Evolutionary conservation across 1,284 basidiomycete species (phyloP), one percentile per base, ranked within the genome.

Genomic region (Cutaneotrichosporon sp.): DNA sequence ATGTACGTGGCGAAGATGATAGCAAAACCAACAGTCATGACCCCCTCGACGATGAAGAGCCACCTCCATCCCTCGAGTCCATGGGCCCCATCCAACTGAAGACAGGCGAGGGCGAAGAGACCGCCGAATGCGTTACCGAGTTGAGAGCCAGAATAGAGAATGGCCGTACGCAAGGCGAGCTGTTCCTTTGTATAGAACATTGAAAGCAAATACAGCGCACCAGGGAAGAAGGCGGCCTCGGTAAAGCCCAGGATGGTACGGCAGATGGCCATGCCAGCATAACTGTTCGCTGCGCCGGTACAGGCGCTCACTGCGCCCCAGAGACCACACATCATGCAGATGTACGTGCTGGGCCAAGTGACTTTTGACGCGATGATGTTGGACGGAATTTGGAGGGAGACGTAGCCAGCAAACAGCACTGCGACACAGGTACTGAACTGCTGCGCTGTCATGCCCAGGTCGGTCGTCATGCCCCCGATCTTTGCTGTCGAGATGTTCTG

Each of bases 61-160:
- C 70, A 74, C 52, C 70, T 64, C 77, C 76, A 78, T 11, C 77
- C 78, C 18, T 64, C 63, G n/a, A 80, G 58, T 4, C 75, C 74
- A 34, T 74, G 72, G 6, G 61, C 55, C 6, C 75, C 76, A 40
- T 75, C 69, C 31, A 76, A 62, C 31, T 69, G 30, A 18, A 74
- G 62, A 22, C 68, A 62, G 3, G 56, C 71, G 30, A 71, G 68
- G 21, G 73, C 73, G 31, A 76, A 69, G 11, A 76, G 65, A 36
- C 72, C 72, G 7, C 75, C 75, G 46, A 75, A 74, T 5, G 75
- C 77, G 64, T 79, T 80, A 5, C 76, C 76, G 58, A 81, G 57
- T 55, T 76, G 72, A 18, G 73, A 73, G 49, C 72, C 74, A 52
- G 70, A 70, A 70, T 72, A 79, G 11, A 79, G 65, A 5, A 62